Percentiles rank a stretch among this genome's conserved stretches.
phyloP scores from a whole-genome alignment of 1,139 yeast species.

The Scheffersomyces quercinus region DNA sequence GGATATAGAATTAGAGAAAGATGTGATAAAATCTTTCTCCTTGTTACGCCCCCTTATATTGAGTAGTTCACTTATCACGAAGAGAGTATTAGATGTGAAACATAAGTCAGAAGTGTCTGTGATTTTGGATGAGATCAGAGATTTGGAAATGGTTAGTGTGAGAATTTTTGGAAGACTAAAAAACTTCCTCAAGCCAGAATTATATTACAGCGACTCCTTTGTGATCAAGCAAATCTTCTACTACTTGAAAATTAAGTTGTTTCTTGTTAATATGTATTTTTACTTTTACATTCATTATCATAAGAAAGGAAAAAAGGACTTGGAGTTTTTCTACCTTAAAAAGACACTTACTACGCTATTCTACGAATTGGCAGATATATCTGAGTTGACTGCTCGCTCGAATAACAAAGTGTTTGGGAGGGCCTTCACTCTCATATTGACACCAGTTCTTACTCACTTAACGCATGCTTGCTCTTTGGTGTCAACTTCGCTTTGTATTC shows the following conservation, averaged over 20 bases:
- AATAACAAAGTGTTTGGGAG: conserved; percentile 9
- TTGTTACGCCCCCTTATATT: conserved; percentile 8
- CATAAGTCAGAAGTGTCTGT: conserved; percentile 10
- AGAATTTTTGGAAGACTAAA: conserved; percentile 9
- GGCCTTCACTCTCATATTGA: conserved; percentile 10
- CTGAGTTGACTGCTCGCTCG: conserved; percentile 6
- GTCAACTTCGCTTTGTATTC: conserved; percentile 7
- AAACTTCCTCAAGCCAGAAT: conserved; percentile 3
- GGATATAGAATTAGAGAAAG: conserved; percentile 20
- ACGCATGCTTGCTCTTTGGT: conserved; percentile 11
- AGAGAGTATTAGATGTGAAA: conserved; percentile 10
- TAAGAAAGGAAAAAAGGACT: conserved; percentile 14
- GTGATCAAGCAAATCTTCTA: conserved; percentile 4
- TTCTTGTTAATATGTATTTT: conserved; percentile 22
- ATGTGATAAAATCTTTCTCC: conserved; percentile 15
- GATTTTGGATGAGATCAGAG: conserved; percentile 10
- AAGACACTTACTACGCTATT: conserved; percentile 19
- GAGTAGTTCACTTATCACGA: conserved; percentile 3
- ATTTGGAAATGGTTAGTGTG: conserved; percentile 12
- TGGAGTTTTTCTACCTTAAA: conserved; percentile 26
- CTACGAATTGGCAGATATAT: conserved; percentile 18
- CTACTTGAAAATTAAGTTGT: conserved; percentile 15
- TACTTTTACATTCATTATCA: conserved; percentile 28
- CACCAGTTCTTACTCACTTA: conserved; percentile 11
- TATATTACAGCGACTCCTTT: conserved; percentile 2